A percentile compares a stretch with the other conserved stretches of the same genome.
phyloP scores from a whole-genome alignment of 1,284 basidiomycete species.

The Tilletia indica region DNA sequence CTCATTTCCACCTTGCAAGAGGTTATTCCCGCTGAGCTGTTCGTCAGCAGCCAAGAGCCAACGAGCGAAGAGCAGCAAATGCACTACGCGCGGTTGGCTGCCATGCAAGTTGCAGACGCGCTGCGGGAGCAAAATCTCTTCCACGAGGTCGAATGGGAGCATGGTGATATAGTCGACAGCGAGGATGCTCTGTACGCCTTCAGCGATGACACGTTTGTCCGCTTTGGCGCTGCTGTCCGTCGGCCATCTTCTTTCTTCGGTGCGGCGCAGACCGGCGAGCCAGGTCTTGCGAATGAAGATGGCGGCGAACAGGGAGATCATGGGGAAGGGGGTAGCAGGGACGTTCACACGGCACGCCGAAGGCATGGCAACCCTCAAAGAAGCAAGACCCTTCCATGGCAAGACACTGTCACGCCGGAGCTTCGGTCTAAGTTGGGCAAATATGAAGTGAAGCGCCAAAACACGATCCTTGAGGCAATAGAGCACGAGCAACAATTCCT shows the following conservation, averaged over 20 bases:
- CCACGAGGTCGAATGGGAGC: constrained; percentile 95
- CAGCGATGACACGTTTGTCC: constrained; percentile 67
- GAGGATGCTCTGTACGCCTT: constrained; percentile 96
- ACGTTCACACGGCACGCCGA: neutral
- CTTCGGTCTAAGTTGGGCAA: constrained; percentile 48
- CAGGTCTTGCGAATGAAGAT: neutral
- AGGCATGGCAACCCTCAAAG: neutral
- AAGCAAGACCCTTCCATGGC: constrained; percentile 9
- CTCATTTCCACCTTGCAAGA: constrained; percentile 44
- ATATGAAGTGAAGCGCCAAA: constrained; percentile 79
- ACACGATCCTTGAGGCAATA: constrained; percentile 86
- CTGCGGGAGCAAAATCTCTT: constrained; percentile 64
- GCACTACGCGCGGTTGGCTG: neutral
- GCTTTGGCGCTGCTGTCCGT: neutral
- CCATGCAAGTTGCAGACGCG: constrained; percentile 9
- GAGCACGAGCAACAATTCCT: constrained; percentile 86
- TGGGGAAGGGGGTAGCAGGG: neutral
- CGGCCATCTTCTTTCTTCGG: constrained; percentile 51
- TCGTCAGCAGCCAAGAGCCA: constrained; percentile 15
- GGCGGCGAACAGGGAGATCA: neutral
- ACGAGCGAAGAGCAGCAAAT: constrained; percentile 6
- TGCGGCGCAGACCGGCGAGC: neutral
- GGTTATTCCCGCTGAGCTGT: constrained; percentile 30
- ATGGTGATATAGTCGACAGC: constrained; percentile 76
- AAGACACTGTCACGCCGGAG: constrained; percentile 17